phyloP scores from a whole-genome alignment of 2,329 filamentous ascomycete species.

The Colletotrichum sp. region DNA sequence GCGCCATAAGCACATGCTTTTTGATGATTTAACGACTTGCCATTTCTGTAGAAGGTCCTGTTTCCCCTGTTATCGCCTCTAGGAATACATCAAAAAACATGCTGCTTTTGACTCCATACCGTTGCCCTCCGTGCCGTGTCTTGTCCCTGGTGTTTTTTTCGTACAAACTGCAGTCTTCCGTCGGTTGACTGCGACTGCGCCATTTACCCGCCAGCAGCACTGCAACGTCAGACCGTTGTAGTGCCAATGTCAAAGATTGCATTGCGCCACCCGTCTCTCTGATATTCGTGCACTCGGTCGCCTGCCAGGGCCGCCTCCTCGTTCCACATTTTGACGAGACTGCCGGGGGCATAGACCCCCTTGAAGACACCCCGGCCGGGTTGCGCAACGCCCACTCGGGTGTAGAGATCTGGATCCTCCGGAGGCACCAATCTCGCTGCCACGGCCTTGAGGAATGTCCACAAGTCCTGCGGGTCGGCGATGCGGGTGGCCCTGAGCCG shows the following conservation, averaged over 20 bases:
- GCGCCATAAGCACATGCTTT: background rate
- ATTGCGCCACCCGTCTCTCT: conserved; percentile 80
- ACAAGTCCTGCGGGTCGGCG: conserved; percentile 77
- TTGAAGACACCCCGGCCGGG: conserved; percentile 70
- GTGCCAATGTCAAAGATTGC: conserved; percentile 71
- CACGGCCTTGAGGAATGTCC: conserved; percentile 84
- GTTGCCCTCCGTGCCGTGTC: background rate
- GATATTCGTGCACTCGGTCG: conserved; percentile 78
- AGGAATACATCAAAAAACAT: background rate
- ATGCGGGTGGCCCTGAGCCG: conserved; percentile 85
- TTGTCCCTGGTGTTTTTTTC: background rate
- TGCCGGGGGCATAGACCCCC: conserved; percentile 87
- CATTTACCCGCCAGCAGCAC: background rate
- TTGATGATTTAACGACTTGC: background rate
- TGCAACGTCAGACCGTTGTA: conserved; percentile 17
- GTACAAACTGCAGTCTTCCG: background rate
- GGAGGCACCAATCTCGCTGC: conserved; percentile 75
- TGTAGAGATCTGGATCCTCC: conserved; percentile 78
- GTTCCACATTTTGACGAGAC: conserved; percentile 88
- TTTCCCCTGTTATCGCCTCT: conserved; percentile 8
- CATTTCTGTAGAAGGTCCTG: background rate
- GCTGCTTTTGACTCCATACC: background rate
- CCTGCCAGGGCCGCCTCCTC: conserved; percentile 74
- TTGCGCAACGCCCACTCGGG: conserved; percentile 71
- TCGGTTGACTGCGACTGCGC: background rate